Conservation (phyloP, 1,139 yeast species). For the Insectozyma bohioensis region DNA sequence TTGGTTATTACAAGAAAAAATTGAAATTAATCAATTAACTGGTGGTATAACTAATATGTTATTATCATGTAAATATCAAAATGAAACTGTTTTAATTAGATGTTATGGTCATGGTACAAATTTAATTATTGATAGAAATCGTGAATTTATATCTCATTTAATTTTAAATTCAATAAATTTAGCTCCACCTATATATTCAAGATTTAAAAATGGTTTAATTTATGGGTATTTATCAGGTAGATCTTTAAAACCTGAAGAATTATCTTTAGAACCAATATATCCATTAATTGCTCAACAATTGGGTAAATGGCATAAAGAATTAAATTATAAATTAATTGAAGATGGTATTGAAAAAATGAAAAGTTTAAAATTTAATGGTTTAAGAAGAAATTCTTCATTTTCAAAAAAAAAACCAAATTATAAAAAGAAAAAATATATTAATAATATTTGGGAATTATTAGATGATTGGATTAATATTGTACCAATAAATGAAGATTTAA, state of each 20-base stretch:
- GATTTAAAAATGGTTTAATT: conserved; percentile 72
- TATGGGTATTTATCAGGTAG: conserved; percentile 72
- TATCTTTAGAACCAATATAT: conserved; percentile 47
- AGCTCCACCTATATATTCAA: conserved; percentile 70
- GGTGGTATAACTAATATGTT: conserved; percentile 85
- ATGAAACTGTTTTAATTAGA: conserved; percentile 56
- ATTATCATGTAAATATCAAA: conserved; percentile 45
- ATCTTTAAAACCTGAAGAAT: conserved; percentile 57
- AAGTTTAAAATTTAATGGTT: conserved; percentile 20
- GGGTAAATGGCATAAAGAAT: conserved; percentile 68
- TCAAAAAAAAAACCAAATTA: conserved; percentile 17
- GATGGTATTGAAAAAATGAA: conserved; percentile 49
- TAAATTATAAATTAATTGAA: conserved; percentile 47
- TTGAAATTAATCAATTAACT: conserved; percentile 46
- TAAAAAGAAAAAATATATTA: conserved; percentile 32
- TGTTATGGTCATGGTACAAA: conserved; percentile 78
- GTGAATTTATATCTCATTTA: conserved; percentile 73
- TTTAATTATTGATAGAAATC: conserved; percentile 69
- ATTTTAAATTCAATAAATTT: conserved; percentile 58
- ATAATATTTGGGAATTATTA: conserved; percentile 59
- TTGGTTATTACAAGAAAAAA: conserved; percentile 27
- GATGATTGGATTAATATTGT: conserved; percentile 62
- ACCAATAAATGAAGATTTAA: conserved; percentile 50
- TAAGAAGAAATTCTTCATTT: conserved; percentile 12
- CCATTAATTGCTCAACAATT: conserved; percentile 64